phyloP scores from a whole-genome alignment of 2,329 filamentous ascomycete genomes.

The Diplodia seriata region DNA sequence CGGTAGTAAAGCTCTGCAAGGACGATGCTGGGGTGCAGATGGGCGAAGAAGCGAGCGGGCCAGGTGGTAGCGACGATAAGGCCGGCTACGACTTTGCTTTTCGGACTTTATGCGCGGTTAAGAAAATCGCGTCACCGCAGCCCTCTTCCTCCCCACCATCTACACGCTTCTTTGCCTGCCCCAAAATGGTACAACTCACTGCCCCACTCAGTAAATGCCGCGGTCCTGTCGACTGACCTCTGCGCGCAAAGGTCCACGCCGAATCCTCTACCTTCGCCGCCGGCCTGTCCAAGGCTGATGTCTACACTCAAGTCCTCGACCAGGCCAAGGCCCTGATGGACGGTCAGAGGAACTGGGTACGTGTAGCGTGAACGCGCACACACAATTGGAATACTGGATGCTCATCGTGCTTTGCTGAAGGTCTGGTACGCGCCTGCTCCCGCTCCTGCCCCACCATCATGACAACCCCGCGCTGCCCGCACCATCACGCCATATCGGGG shows the following conservation, averaged over 20 bases:
- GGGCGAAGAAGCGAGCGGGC: too few relatives aligned
- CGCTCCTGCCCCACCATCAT: too few relatives aligned
- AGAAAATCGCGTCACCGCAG: slow-evolving; percentile 3
- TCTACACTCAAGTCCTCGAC: slow-evolving; percentile 75
- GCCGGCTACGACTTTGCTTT: slow-evolving; percentile 3
- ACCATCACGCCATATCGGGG: slow-evolving; percentile 1
- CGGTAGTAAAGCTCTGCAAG: too few relatives aligned
- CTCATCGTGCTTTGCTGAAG: slow-evolving; percentile 23
- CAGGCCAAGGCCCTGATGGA: slow-evolving; percentile 73
- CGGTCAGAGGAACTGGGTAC: slow-evolving; percentile 80
- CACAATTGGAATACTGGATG: not conserved
- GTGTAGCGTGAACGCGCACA: slow-evolving; percentile 36
- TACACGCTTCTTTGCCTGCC: not conserved
- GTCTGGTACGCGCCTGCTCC: slow-evolving; percentile 30
- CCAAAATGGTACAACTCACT: slow-evolving; percentile 21
- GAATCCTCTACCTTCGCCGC: slow-evolving; percentile 76
- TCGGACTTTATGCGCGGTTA: not conserved
- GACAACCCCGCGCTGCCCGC: too few relatives aligned
- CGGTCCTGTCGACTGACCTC: not conserved
- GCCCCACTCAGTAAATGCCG: not conserved
- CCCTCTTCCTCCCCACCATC: not conserved
- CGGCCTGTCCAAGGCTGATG: slow-evolving; percentile 72
- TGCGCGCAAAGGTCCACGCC: slow-evolving; percentile 68
- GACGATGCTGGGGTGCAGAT: too few relatives aligned
- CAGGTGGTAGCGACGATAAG: too few relatives aligned